Base-by-base conservation (phyloP, 163 green algal genomes). In the Scenedesmus sp. region DNA sequence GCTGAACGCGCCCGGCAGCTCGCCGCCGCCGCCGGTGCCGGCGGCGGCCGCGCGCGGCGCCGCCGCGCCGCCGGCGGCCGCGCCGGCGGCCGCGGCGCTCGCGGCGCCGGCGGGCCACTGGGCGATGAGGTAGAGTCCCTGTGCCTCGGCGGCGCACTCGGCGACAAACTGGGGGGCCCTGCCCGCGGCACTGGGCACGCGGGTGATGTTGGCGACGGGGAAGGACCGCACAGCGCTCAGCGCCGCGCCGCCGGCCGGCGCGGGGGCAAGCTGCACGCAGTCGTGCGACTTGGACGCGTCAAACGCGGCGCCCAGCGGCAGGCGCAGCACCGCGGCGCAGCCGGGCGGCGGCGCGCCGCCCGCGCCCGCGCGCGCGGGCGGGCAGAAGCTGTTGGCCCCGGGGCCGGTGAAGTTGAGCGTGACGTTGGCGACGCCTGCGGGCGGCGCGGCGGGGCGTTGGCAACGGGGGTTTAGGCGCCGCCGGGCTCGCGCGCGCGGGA, bases 381-480 rank as follows among this genome's bases (percentile, higher is more conserved):
- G 20, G 67, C 67, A 56, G 50, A 74, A 74, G 44, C n/a, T 45
- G 11, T 47, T 47, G 17, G 14, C n/a, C n/a, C n/a, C 64, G 28
- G 64, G 20, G n/a, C 29, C 53, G 45, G 28, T 76, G 67, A 56
- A 76, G 67, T 64, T 76, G 50, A 42, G 14, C 10, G 67, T 65
- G 20, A 76, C 24, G 20, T 76, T 64, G 10, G 64, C 31, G 20
- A 64, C 67, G 31, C 64, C 64, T 74, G 64, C 14, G 22, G n/a
- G n/a, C n/a, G n/a, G n/a, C n/a, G n/a, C n/a, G n/a, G n/a, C n/a
- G n/a, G n/a, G n/a, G n/a, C n/a, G n/a, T n/a, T n/a, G n/a, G n/a
- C n/a, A n/a, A n/a, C n/a, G n/a, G n/a, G n/a, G n/a, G n/a, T n/a
- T n/a, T n/a, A n/a, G n/a, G n/a, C n/a, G n/a, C n/a, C n/a, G n/a